Conservation (phyloP, 2,329 filamentous ascomycete species). For the Exophiala aquamarina region DNA sequence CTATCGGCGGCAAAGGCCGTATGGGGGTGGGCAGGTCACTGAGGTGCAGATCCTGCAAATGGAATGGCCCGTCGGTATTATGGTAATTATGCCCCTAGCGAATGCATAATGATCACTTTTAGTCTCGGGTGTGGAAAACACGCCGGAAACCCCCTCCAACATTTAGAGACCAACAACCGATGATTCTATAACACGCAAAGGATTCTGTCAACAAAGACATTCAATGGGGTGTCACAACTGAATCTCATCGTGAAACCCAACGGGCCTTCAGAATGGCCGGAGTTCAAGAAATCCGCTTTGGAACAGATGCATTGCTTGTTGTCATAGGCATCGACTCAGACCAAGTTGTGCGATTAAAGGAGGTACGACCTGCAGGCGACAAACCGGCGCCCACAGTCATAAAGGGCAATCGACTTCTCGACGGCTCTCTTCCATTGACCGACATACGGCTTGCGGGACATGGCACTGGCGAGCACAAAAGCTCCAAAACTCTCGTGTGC, state of each 20-base stretch:
- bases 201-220: neutral
- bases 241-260: neutral
- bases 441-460: constrained; percentile 30
- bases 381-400: neutral
- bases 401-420: neutral
- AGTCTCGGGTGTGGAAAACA: too few species aligned
- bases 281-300: neutral
- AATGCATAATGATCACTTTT: too few species aligned
- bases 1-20: too few species aligned
- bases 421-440: constrained; percentile 20
- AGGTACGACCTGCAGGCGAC: neutral
- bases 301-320: neutral
- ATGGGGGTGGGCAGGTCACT: too few species aligned
- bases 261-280: neutral
- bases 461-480: constrained; percentile 28
- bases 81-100: too few species aligned
- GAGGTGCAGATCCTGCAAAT: too few species aligned
- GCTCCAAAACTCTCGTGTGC: constrained; percentile 29
- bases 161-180: too few species aligned
- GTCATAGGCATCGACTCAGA: neutral
- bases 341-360: neutral
- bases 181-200: neutral
- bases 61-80: too few species aligned
- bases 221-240: neutral
- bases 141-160: too few species aligned